Evolutionary conservation across 257 asterid species (phyloP), one percentile per base, ranked within the genome.

Genomic region (Dorcoceras hygrometricum): DNA sequence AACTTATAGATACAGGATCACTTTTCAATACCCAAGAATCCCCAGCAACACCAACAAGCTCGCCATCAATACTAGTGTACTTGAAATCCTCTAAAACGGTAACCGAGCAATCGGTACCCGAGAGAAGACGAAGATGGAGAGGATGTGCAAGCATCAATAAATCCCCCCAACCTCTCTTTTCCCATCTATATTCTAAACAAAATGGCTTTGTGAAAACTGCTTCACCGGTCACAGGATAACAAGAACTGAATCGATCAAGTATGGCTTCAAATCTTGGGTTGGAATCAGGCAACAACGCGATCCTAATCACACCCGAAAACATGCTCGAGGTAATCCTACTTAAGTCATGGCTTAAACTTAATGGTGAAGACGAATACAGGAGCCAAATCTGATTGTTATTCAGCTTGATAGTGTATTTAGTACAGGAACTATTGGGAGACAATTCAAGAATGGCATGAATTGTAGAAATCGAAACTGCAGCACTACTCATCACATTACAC

Each of bases 121-220:
- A 82, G 65, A 93, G 86, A 69, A 90, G 95, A 72, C 54, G 64
- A 22, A 82, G 87, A 77, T 93, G 99, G 39, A 93, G 90, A 55
- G 99, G 96, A 70, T 93, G 94, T 10, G 99, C 99, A n/a, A 93
- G 91, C 95, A 90, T 90, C 23, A 93, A 74, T 79, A 93, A 69
- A 65, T 88, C 95, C 3, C 97, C 99, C 88, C 86, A 86, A 4
- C 99, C 97, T 68, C 74, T 86, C 79, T 82, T 88, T 26, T 90
- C 88, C 96, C 96, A 93, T 68, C 68, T 90, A 71, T 93, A 93
- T 76, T 88, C 96, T 84, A 90, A 57, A 59, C 68, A 75, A 55
- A 82, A 93, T 36, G 97, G 96, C 72, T 73, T 79, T 0, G 79
- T 75, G 57, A 88, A 80, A 59, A 67, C 76, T 61, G 94, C 95